Percentiles rank a stretch among this genome's conserved stretches.
Conservation (phyloP, 75 land plant genomes). For the Pinus albicaulis region DNA sequence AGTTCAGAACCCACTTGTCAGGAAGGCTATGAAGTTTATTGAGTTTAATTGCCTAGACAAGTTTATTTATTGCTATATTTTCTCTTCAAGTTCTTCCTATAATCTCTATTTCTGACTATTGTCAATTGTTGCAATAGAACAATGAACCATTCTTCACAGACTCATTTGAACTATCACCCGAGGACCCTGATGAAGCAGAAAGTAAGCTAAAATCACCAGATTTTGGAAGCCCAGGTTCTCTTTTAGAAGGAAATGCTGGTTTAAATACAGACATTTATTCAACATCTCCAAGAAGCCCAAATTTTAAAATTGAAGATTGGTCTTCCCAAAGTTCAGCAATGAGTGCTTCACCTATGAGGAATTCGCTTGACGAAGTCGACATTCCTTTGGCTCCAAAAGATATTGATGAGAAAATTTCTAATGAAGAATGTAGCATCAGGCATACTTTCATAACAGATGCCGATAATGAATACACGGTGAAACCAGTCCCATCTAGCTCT, state of each 20-base stretch:
- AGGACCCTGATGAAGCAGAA: constrained; percentile 10
- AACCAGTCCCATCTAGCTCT: not conserved
- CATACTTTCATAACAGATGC: not conserved
- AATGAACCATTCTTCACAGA: not conserved
- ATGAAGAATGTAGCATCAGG: not conserved
- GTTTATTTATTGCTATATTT: not conserved
- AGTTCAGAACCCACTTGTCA: constrained; percentile 10
- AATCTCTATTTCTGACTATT: not conserved
- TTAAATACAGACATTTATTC: not conserved
- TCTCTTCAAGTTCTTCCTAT: not conserved
- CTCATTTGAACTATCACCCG: not conserved
- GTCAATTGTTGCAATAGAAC: constrained; percentile 2
- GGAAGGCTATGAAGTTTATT: not conserved
- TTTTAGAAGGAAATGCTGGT: not conserved
- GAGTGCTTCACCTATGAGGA: not conserved
- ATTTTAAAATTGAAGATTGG: not conserved
- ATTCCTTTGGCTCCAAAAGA: not conserved
- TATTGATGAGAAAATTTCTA: too few species aligned
- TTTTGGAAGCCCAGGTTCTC: not conserved
- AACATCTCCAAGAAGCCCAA: constrained; percentile 8
- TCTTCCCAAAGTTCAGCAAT: not conserved
- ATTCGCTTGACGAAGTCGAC: not conserved
- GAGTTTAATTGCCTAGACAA: not conserved
- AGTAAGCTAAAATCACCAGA: not conserved
- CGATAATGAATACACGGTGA: not conserved